A percentile compares a stretch with the other conserved stretches of the same genome.
These are phyloP conservation scores for Grosmannia clavigera DNA, from an alignment of 2,329 filamentous ascomycete species.

Conservation along the genomic window DNA sequence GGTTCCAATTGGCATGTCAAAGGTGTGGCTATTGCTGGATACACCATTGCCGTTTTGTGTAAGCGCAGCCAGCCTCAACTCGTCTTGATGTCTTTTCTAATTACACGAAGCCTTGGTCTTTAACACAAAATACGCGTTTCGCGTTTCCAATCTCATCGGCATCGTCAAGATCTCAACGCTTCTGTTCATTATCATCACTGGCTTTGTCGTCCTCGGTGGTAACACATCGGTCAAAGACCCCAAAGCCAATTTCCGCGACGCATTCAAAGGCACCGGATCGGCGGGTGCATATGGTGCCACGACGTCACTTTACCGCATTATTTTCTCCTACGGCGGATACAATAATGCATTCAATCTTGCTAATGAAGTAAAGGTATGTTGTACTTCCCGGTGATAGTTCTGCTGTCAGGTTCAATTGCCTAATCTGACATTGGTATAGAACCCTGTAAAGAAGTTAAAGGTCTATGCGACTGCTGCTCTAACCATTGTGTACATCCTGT, in stretches of 20 bases:
- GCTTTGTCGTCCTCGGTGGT: conserved; percentile 47
- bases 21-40: conserved; percentile 52
- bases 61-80: conserved; percentile 12
- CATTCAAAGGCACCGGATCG: conserved; percentile 37
- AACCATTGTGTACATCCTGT: conserved; percentile 36
- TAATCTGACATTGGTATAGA: conserved; percentile 20
- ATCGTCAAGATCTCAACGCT: conserved; percentile 46
- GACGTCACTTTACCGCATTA: conserved; percentile 47
- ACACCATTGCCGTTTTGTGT: conserved; percentile 46
- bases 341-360: conserved; percentile 48
- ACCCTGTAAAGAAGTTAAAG: conserved; percentile 43
- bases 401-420: background rate
- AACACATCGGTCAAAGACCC: conserved; percentile 36
- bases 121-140: conserved; percentile 40
- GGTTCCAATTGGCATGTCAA: conserved; percentile 52
- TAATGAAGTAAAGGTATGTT: conserved; percentile 39
- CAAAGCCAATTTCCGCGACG: conserved; percentile 37
- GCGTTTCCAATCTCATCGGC: conserved; percentile 40
- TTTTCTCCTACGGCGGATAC: conserved; percentile 46
- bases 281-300: conserved; percentile 34
- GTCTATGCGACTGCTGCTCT: conserved; percentile 37
- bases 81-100: conserved; percentile 4
- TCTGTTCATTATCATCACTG: conserved; percentile 43
- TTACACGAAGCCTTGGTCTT: conserved; percentile 22
- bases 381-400: background rate